Percentiles rank a stretch among this genome's conserved stretches.
These are phyloP conservation scores for Populus hybrid DNA, from an alignment of 441 rosid genomes.

Conservation along the genomic window DNA sequence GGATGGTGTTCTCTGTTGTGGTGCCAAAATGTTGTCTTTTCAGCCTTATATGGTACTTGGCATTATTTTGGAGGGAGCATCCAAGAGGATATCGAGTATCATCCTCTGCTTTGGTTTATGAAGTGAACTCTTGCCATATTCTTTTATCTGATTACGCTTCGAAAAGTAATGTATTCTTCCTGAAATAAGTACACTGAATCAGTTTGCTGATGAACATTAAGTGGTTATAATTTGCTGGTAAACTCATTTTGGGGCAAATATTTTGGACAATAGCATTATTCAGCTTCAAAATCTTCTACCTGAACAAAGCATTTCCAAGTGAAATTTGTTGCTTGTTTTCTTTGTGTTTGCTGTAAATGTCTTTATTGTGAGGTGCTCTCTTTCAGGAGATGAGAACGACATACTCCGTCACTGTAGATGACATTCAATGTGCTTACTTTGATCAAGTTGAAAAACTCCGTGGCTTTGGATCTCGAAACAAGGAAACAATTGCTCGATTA, in stretches of 20 bases:
- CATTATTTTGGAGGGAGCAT: background rate
- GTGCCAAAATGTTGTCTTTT: background rate
- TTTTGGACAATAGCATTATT: background rate
- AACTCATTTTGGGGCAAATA: slow-evolving; percentile 10
- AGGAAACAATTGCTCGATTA: slow-evolving; percentile 65
- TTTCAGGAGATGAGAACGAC: slow-evolving; percentile 76
- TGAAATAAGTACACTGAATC: background rate
- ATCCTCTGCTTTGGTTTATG: background rate
- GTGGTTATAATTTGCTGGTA: background rate
- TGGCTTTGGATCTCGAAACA: slow-evolving; percentile 66
- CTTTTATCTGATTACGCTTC: background rate
- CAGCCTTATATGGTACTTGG: background rate
- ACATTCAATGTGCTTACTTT: slow-evolving; percentile 54
- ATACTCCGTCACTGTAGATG: slow-evolving; percentile 61
- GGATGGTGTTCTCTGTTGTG: background rate
- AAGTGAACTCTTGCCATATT: background rate
- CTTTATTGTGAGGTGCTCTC: slow-evolving; percentile 5
- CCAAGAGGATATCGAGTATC: background rate
- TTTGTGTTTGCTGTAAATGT: background rate
- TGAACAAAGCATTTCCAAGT: background rate
- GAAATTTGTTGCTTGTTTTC: background rate
- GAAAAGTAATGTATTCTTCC: background rate
- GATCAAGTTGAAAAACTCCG: slow-evolving; percentile 66
- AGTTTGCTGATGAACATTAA: background rate
- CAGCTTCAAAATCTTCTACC: background rate